Evolutionary conservation across 768 basidiomycete species (phyloP).

Genomic region (Piloderma croceum): DNA sequence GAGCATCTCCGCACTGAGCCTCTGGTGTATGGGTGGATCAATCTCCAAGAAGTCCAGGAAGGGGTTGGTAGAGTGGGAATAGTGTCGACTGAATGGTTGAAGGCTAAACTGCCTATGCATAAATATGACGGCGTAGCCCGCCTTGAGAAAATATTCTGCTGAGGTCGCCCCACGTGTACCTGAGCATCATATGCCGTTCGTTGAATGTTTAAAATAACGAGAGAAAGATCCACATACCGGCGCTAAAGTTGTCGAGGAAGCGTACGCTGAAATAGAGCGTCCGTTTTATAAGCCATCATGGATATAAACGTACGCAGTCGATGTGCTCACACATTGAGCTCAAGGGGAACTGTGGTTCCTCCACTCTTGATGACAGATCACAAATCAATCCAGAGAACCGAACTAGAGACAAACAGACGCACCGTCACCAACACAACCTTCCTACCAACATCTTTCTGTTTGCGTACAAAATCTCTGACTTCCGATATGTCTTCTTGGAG

Average conservation of each 20-base stretch:
- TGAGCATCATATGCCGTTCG: slow-evolving; percentile 19
- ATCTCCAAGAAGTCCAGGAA: slow-evolving; percentile 94
- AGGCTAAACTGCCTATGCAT: slow-evolving; percentile 97
- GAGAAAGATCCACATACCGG: slow-evolving; percentile 48
- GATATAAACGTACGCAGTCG: slow-evolving; percentile 3
- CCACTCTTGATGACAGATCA: slow-evolving; percentile 62
- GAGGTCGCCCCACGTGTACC: slow-evolving; percentile 97
- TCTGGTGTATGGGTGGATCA: slow-evolving; percentile 23
- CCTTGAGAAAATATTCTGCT: slow-evolving; percentile 93
- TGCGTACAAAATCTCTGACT: slow-evolving; percentile 64
- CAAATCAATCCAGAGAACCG: slow-evolving; percentile 11
- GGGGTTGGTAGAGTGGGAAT: slow-evolving; percentile 96
- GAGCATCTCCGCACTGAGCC: slow-evolving; percentile 11
- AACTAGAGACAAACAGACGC: slow-evolving; percentile 25
- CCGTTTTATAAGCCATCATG: neutral
- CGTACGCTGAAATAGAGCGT: slow-evolving; percentile 85
- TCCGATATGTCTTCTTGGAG: slow-evolving; percentile 62
- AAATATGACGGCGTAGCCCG: slow-evolving; percentile 96
- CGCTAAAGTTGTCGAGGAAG: slow-evolving; percentile 98
- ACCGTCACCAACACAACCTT: slow-evolving; percentile 94
- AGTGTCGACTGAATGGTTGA: slow-evolving; percentile 95
- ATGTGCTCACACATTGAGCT: slow-evolving; percentile 92
- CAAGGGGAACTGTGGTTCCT: slow-evolving; percentile 94
- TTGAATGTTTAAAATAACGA: neutral
- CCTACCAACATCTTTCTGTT: slow-evolving; percentile 57